Evolutionary conservation across 176 grass and related monocot species (phyloP), one percentile per base, ranked within the genome.

Genomic region (Zoysia japonica): DNA sequence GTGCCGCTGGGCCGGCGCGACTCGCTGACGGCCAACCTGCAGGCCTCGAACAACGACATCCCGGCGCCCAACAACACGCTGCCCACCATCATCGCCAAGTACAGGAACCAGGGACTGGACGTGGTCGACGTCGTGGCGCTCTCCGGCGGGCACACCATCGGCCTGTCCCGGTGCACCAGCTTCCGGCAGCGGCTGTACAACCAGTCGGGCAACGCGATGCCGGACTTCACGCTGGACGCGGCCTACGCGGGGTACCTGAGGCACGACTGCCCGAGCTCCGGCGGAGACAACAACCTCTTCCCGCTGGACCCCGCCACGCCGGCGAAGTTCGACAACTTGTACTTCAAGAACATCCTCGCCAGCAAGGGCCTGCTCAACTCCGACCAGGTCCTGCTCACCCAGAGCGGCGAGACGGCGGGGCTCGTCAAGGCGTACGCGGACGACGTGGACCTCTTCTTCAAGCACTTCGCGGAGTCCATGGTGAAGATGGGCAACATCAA

Each of bases 181-280:
- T 97, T 97, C 79, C 78, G 91, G 2, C 94, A 97, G 83, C 57
- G 94, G 85, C 87, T 93, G 3, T 97, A 97, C 91, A 86, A 91
- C 85, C 94, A 93, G 80, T 77, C 67, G 0, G 89, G 84, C 47
- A 89, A 89, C 15, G 94, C 86, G 51, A 3, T 71, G 48, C 81
- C 94, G 0, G 94, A 97, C 66, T 42, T 35, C 78, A 89, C 91
- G 0, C 63, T 97, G 47, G 91, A 93, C 0, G 57, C 6, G 4
- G 81, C 82, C 50, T 91, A 77, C 40, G 87, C 89, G 0, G 72
- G 57, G 1, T 51, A 70, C 35, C 83, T 97, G 35, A 80, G 89
- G 44, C 64, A 49, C 16, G 80, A 84, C 1, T 97, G 94, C 74
- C 94, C 94, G 8, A 74, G 70, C 20, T 97, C 94, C 0, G 91